phyloP scores from a whole-genome alignment of 164 flowering plant genomes.

The Liriodendron chinense region DNA sequence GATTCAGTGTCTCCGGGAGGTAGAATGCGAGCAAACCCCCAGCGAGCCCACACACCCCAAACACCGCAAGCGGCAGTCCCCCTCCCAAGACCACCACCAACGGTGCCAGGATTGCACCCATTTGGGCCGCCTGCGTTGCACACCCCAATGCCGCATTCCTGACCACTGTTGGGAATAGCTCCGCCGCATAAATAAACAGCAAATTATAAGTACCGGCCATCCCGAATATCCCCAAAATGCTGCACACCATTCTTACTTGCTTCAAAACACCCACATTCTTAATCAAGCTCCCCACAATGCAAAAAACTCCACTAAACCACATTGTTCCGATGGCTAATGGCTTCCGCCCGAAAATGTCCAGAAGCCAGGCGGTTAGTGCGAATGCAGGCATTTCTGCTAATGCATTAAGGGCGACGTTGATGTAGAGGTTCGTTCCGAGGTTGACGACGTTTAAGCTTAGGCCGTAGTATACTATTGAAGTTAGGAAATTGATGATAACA shows the following conservation, averaged over 20 bases:
- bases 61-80: constrained; percentile 59
- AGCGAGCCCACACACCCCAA: constrained; percentile 54
- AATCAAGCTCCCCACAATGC: constrained; percentile 48
- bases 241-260: constrained; percentile 57
- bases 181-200: constrained; percentile 70
- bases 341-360: constrained; percentile 65
- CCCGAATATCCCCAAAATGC: constrained; percentile 80
- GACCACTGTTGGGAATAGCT: constrained; percentile 91
- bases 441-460: constrained; percentile 85
- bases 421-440: constrained; percentile 73
- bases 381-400: constrained; percentile 89
- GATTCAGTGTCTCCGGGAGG: constrained; percentile 80
- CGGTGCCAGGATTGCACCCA: constrained; percentile 94
- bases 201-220: constrained; percentile 86
- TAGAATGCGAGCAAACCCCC: constrained; percentile 64
- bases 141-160: constrained; percentile 89
- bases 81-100: constrained; percentile 83
- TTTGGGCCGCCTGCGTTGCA: constrained; percentile 75
- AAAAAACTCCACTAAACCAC: constrained; percentile 77
- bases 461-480: constrained; percentile 82
- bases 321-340: constrained; percentile 65
- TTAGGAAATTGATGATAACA: constrained; percentile 55
- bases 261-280: constrained; percentile 36
- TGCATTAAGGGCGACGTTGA: constrained; percentile 68
- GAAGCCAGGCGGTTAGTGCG: constrained; percentile 56